Evolutionary conservation across 164 flowering plant genomes (phyloP).

Genomic region (Cinnamomum chago): DNA sequence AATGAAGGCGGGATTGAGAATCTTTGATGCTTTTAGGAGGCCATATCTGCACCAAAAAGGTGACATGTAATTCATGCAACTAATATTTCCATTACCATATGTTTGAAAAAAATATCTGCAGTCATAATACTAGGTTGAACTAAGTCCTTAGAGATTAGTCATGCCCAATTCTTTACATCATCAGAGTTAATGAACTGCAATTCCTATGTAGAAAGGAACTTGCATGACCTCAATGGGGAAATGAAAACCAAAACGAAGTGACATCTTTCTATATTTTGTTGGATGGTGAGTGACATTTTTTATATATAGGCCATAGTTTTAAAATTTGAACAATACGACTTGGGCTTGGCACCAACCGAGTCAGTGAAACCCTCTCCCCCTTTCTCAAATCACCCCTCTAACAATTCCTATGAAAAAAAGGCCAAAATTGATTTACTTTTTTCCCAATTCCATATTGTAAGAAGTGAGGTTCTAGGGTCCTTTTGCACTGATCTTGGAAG

Average conservation of each 20-base stretch:
- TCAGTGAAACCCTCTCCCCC: no score
- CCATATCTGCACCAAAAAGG: conserved; percentile 76
- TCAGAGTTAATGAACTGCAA: not conserved
- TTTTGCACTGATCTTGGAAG: no score
- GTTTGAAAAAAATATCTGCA: not conserved
- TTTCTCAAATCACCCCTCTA: no score
- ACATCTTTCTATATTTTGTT: no score
- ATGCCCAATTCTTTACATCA: not conserved
- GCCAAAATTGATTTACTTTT: no score
- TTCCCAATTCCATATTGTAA: no score
- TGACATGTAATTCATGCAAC: not conserved
- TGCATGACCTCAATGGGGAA: not conserved
- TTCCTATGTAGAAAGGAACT: not conserved
- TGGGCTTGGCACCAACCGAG: no score
- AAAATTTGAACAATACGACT: no score
- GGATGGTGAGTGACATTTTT: no score
- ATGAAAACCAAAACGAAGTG: not conserved
- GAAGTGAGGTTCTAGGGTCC: no score
- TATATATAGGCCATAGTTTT: no score
- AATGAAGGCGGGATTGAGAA: conserved; percentile 89
- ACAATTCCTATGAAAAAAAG: no score
- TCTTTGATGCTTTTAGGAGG: conserved; percentile 96
- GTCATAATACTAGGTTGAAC: not conserved
- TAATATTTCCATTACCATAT: not conserved
- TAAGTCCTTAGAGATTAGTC: not conserved